Evolutionary conservation across 2,329 filamentous ascomycete species (phyloP), one percentile per base, ranked within the genome.

Genomic region (Colletotrichum sp.): DNA sequence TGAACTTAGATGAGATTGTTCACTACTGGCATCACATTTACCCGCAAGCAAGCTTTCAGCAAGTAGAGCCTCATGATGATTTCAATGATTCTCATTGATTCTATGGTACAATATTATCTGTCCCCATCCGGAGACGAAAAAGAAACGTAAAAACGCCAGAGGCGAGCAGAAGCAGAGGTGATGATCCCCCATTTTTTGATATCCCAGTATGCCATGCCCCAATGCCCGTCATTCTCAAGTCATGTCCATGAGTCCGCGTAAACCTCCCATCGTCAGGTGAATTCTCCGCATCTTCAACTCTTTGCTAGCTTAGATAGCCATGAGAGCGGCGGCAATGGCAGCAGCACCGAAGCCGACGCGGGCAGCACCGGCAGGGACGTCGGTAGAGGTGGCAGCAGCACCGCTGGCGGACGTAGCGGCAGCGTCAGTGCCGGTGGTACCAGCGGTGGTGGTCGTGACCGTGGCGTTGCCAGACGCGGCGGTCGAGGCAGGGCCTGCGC

Each of bases 381-480:
- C 66, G 12, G 73, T 72, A 7, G 38, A 6, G 7, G 76, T 83
- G 10, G 43, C 43, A 0, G 43, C 43, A 48, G 43, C 43, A 3
- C 43, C 43, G n/a, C 6, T 48, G 2, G 43, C 43, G 82, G 86
- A 10, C 82, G 84, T 78, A 93, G 93, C 3, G 92, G 91, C 28
- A 24, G 48, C 16, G 13, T 18, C 66, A 5, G 28, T 36, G 16
- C 60, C 56, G 26, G 70, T 60, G 48, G 60, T 32, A 10, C 68
- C 62, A 30, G 58, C 68, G 36, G 26, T 65, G 55, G 65, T 71
- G 13, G 58, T 56, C 12, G 75, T 48, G 43, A 4, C 15, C 10
- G 55, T 30, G 48, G 65, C 26, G 16, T 68, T 58, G 32, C 38
- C 38, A 7, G 52, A 3, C 24, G 24, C 24, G 24, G 24, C 24